Base-by-base conservation (phyloP, 495 filamentous ascomycete genomes). In the Xylaria telfairii region DNA sequence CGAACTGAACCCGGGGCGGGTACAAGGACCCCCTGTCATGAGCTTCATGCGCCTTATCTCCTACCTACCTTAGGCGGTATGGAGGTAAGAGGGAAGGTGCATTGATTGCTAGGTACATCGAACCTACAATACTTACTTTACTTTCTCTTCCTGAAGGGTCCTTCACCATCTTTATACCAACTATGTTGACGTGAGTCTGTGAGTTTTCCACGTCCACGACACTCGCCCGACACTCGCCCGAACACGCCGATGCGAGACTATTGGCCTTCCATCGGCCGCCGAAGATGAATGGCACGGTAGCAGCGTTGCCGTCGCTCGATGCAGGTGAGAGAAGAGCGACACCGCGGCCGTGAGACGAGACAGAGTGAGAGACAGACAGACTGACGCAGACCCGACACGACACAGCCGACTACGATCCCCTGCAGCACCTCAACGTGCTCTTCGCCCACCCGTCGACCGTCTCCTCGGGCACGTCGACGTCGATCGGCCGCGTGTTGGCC, bases 391-490 rank as follows among this genome's bases (percentile, higher is more conserved):
- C 65, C 51, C 34, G 34, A 75, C 77, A 30, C 68, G 72, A 64
- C 72, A 73, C 61, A 99, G 96, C 91, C 72, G 91, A 97, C 76
- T 99, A 97, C 83, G 92, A 98, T 78, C 95, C 96, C 60, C 90
- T 97, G 74, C 88, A 93, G 61, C 95, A 99, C 80, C 89, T 98
- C 63, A 98, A 99, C 83, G 84, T 91, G 71, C 90, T 98, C 74
- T 99, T 99, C 84, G 92, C 95, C 51, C 93, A 97, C 79, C 92
- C 94, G 9, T 93, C 92, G 37, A 93, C 94, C 74, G 90, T 98
- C 60, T 90, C 91, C 67, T 92, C 92, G 70, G 91, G 95, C 67
- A 84, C 91, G 66, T 91, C 92, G 70, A 84, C 91, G 66, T 91
- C 92, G 70, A 91, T 97, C 67, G 84, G 85, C 54, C 85, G 87